phyloP scores from a whole-genome alignment of 768 basidiomycete species.

The Trametes maxima region DNA sequence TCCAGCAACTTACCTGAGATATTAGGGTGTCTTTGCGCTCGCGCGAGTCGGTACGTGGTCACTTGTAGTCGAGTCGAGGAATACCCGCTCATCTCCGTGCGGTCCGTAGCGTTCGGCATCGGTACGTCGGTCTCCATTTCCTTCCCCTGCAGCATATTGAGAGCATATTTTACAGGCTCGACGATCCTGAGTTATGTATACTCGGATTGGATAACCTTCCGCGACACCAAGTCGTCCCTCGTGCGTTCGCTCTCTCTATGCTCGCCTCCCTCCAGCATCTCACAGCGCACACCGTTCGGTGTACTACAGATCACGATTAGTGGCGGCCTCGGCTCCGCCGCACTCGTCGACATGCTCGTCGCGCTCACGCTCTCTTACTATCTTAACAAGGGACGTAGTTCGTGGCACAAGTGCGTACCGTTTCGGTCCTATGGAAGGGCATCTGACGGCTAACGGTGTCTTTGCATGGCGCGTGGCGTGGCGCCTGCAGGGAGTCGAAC shows the following conservation, averaged over 20 bases:
- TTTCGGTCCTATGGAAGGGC: neutral
- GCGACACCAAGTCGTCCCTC: slow-evolving; percentile 1
- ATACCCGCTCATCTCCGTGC: neutral
- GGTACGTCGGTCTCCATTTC: neutral
- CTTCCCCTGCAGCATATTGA: neutral
- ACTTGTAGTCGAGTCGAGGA: neutral
- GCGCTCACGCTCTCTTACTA: slow-evolving; percentile 10
- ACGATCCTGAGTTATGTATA: neutral
- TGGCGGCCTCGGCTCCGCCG: slow-evolving; percentile 10
- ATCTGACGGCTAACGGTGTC: neutral
- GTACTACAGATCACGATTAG: slow-evolving; percentile 7
- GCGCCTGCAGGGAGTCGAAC: slow-evolving; percentile 1
- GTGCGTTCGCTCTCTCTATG: neutral
- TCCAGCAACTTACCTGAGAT: neutral
- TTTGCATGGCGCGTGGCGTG: neutral
- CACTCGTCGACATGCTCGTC: slow-evolving; percentile 16
- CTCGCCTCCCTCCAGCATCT: too few species aligned
- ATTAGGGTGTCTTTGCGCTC: neutral
- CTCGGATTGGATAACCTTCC: slow-evolving; percentile 1
- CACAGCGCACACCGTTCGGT: neutral
- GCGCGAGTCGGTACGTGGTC: slow-evolving; percentile 6
- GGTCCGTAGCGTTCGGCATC: slow-evolving; percentile 5
- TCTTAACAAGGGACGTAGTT: slow-evolving; percentile 7
- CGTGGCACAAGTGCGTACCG: slow-evolving; percentile 3
- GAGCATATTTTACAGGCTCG: neutral